Evolutionary conservation across 306 rosid species (phyloP), one percentile per base, ranked within the genome.

Genomic region (Glycyrrhiza uralensis): DNA sequence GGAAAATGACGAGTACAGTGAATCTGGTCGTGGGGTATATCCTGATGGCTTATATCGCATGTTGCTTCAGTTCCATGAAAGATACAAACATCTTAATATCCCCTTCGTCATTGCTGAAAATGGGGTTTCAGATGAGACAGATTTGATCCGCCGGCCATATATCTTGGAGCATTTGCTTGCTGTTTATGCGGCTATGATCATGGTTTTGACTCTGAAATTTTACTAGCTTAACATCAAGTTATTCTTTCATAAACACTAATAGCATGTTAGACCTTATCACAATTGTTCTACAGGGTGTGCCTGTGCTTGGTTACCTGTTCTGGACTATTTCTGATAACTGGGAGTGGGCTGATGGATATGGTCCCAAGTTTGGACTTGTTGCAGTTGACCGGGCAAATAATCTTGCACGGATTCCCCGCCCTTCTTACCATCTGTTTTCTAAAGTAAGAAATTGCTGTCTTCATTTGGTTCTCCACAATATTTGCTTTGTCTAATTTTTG

Each of bases 321-420:
- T 94, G 99, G 99, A 94, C 95, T 72, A 89, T 87, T 72, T 91
- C 95, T 79, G 99, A 91, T 78, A 94, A 94, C 76, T 91, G 97
- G 97, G 99, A 94, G 77, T 94, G 97, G 99, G 99, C 99, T 36
- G 99, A 91, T 86, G 97, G 99, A 38, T 91, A 94, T 78, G 99
- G 99, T 78, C 99, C 99, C 67, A 94, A 91, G 85, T 94, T 94
- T 78, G 99, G 99, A 66, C 97, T 91, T 72, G 97, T 94, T 65
- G 97, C 95, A 38, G 97, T 94, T 86, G 96, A 94, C 75, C 85
- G 97, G 2, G 85, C 83, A 44, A 79, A 91, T 66, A 66, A 39
- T 77, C 91, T 94, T 76, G 85, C 95, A 24, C 88, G 96, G 62
- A 79, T 54, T 18, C 95, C 95, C 42, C 97, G 97, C 52, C 96